phyloP scores from a whole-genome alignment of 2,329 filamentous ascomycete species.

The Zasmidium citrigriseum region DNA sequence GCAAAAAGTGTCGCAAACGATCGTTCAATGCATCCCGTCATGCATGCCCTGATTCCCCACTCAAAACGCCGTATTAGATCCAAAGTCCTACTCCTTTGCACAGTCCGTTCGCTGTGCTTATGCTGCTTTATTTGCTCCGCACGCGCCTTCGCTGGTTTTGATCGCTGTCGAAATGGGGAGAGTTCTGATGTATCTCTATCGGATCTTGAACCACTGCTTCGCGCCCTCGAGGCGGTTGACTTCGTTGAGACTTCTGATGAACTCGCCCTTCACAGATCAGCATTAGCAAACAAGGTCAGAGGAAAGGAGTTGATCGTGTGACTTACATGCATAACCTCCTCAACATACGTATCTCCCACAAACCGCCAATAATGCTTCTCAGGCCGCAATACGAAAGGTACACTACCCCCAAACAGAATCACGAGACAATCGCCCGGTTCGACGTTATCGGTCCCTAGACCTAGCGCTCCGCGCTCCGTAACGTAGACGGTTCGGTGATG shows the following conservation, averaged over 20 bases:
- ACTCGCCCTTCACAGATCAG: not conserved
- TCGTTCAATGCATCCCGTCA: not conserved
- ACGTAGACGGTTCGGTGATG: conserved; percentile 12
- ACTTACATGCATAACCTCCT: conserved; percentile 5
- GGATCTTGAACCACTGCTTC: conserved; percentile 9
- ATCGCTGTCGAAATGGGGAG: not conserved
- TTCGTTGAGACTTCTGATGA: conserved; percentile 2
- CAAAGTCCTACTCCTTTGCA: not conserved
- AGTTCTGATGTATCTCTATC: not conserved
- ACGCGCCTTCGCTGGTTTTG: not conserved
- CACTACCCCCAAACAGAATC: conserved; percentile 3
- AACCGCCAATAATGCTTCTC: conserved; percentile 4
- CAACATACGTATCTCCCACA: not conserved
- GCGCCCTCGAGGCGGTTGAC: not conserved
- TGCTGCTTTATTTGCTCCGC: not conserved
- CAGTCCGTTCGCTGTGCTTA: no score
- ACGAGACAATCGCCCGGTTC: not conserved
- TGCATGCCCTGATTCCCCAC: not conserved
- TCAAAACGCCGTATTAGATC: not conserved
- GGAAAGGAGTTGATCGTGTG: no score
- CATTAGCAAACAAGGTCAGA: not conserved
- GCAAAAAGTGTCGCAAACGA: not conserved
- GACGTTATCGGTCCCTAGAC: conserved; percentile 2
- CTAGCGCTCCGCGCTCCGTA: not conserved
- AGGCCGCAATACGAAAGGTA: conserved; percentile 7